These are phyloP conservation scores for Aspergillus hiratsukae DNA, from an alignment of 2,329 filamentous ascomycete genomes.

Conservation along the genomic window DNA sequence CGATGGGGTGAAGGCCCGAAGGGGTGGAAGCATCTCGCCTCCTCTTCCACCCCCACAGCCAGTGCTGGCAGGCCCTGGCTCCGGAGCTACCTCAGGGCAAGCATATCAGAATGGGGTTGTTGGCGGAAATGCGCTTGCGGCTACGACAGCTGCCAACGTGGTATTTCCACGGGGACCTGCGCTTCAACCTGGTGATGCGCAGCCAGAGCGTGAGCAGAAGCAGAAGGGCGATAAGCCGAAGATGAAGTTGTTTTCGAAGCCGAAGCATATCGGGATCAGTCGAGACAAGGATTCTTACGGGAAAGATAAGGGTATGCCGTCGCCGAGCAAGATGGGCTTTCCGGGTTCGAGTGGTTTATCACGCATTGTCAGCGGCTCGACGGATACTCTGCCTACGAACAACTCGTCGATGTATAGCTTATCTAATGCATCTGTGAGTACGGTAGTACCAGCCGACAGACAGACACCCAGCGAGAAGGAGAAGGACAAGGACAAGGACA, in stretches of 20 bases:
- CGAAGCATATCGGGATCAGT: conserved; percentile 60
- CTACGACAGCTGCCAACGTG: conserved; percentile 59
- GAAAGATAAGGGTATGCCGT: conserved; percentile 52
- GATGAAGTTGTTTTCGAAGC: conserved; percentile 66
- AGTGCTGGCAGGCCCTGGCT: conserved; percentile 18
- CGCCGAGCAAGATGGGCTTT: conserved; percentile 53
- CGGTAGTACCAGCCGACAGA: conserved; percentile 50
- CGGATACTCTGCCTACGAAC: conserved; percentile 51
- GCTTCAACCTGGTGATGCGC: conserved; percentile 27
- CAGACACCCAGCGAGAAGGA: conserved; percentile 37
- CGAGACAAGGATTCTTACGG: conserved; percentile 50
- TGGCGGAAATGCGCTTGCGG: conserved; percentile 50
- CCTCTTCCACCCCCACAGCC: conserved; percentile 26
- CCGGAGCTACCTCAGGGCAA: conserved; percentile 19
- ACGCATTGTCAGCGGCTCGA: conserved; percentile 56
- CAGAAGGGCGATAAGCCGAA: conserved; percentile 57
- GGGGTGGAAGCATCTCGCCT: conserved; percentile 33
- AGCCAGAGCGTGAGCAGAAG: conserved; percentile 44
- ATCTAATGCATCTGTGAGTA: conserved; percentile 59
- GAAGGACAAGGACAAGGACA: conserved; percentile 42
- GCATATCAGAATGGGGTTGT: conserved; percentile 50
- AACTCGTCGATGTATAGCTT: conserved; percentile 57
- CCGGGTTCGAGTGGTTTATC: conserved; percentile 49
- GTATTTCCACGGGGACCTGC: conserved; percentile 53
- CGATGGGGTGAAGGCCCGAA: conserved; percentile 24